Base-by-base conservation (phyloP, 1,284 basidiomycete species). In the Ceratobasidium sp. region DNA sequence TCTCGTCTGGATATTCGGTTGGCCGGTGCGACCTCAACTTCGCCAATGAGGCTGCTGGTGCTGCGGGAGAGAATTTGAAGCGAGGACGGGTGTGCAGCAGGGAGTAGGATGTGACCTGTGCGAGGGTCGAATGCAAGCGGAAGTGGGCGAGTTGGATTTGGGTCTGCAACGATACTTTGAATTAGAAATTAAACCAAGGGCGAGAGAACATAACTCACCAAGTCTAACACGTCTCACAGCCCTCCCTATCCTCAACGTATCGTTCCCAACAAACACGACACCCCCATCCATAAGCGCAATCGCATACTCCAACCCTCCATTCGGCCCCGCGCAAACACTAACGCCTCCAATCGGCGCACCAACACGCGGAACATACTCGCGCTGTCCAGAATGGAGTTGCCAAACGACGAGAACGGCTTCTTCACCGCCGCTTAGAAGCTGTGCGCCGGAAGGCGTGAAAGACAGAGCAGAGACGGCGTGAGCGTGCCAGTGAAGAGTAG, bases 321-420 rank as follows among this genome's bases (percentile, higher is more conserved):
- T 85, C 33, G 83, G 83, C 61, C 84, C 88, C 9, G 88, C 87
- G 23, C 90, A 89, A 48, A 97, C 88, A 38, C 91, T 92, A 78
- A 91, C 89, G 28, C 84, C 84, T 48, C 89, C 82, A 77, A 96
- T 95, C 2, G 96, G 92, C 0, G 96, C 94, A 17, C 97, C 96
- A 1, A 99, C 89, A 67, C 98, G 91, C 46, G 98, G 97, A 3
- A 99, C 91, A 83, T 95, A 99, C 84, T 97, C 95, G 83, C 92
- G 92, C 84, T 92, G 94, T 15, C 94, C 93, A 0, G 92, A 91
- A 80, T 95, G 92, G 52, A 98, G 84, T 82, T 97, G 95, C 98
- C 98, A 99, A 77, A 98, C 92, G 38, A 99, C 97, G 9, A 99
- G 86, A 0, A 98, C 97, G 48, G 94, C 91, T 85, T 99, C 98